A percentile compares a stretch with the other conserved stretches of the same genome.
Conservation (phyloP, 2,329 filamentous ascomycete genomes). For the Sphaerulina musiva region DNA sequence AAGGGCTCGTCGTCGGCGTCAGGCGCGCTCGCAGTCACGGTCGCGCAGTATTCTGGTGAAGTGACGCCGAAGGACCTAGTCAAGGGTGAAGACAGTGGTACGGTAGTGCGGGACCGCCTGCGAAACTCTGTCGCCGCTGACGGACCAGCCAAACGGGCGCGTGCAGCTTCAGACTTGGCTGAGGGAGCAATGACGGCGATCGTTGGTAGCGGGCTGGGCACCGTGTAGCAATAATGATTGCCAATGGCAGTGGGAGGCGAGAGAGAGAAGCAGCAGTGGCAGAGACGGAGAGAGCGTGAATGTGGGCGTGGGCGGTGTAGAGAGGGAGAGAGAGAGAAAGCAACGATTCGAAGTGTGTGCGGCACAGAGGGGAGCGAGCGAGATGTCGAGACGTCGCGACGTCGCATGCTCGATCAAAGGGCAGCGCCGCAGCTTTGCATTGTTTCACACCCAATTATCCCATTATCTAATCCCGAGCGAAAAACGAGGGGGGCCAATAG, state of each 20-base stretch:
- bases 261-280: not conserved
- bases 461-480: no score
- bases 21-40: not conserved
- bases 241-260: not conserved
- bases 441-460: not conserved
- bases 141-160: not conserved
- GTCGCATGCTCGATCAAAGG: not conserved
- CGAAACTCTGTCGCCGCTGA: slow-evolving; percentile 7
- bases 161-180: not conserved
- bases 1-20: not conserved
- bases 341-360: no score
- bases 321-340: no score
- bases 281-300: no score
- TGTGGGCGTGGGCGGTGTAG: no score
- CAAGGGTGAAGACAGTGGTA: slow-evolving; percentile 1
- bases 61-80: not conserved
- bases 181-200: not conserved
- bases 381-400: slow-evolving; percentile 2
- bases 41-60: not conserved
- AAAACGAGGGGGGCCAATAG: no score
- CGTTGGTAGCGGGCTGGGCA: not conserved
- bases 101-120: not conserved
- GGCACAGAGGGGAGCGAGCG: not conserved
- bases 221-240: no score
- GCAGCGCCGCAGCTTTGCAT: not conserved